Conservation (phyloP, 2,329 filamentous ascomycete species). For the Penicillium brasilianum region DNA sequence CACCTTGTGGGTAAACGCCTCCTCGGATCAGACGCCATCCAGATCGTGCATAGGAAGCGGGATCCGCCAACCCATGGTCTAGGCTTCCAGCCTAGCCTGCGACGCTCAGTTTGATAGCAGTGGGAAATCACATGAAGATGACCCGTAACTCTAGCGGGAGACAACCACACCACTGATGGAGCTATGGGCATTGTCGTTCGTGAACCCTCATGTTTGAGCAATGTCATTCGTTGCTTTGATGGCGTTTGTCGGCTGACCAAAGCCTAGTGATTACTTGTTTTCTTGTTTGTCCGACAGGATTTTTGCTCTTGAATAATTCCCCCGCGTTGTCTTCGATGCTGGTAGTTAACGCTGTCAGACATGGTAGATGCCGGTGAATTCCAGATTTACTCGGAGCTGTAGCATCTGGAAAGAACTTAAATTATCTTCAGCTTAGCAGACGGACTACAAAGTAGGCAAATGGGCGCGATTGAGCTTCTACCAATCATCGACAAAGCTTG, state of each 20-base stretch:
- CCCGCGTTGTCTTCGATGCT: not conserved
- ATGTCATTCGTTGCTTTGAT: not conserved
- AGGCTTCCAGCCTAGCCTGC: constrained; percentile 24
- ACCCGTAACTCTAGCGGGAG: not conserved
- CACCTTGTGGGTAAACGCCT: constrained; percentile 30
- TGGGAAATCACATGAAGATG: not conserved
- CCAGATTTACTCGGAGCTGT: not conserved
- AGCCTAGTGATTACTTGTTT: not conserved
- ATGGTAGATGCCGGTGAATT: not conserved
- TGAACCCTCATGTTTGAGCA: too few species aligned
- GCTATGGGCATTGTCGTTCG: not conserved
- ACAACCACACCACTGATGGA: not conserved
- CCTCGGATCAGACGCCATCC: constrained; percentile 29
- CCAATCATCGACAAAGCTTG: too few species aligned
- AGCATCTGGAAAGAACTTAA: not conserved
- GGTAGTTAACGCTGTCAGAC: not conserved
- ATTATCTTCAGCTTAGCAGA: not conserved
- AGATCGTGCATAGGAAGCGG: constrained; percentile 37
- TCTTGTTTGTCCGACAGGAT: not conserved
- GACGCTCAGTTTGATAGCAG: not conserved
- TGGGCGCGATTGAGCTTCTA: too few species aligned
- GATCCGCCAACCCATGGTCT: constrained; percentile 39
- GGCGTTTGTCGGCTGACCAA: not conserved
- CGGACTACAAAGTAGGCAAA: not conserved
- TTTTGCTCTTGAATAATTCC: not conserved